Conservation (phyloP, 768 basidiomycete species). For the Porphyrellus cyaneotinctus region DNA sequence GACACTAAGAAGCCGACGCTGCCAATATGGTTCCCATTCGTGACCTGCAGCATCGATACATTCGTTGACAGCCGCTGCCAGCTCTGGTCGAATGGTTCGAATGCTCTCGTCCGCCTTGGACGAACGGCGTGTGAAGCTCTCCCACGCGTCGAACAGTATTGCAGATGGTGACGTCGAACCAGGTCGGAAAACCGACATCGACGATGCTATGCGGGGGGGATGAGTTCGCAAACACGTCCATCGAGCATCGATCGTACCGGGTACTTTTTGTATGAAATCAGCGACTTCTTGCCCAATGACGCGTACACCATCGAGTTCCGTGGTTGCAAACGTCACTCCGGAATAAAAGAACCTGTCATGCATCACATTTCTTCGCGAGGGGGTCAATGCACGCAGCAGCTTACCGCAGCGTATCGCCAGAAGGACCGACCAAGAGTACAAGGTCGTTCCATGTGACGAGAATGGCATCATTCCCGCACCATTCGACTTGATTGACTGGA, state of each 20-base stretch:
- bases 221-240: no score
- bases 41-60: conserved; percentile 92
- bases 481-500: conserved; percentile 68
- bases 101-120: conserved; percentile 94
- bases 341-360: conserved; percentile 70
- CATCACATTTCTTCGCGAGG: conserved; percentile 8
- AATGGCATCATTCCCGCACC: conserved; percentile 97
- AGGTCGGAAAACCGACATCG: conserved; percentile 82
- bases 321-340: conserved; percentile 71
- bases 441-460: conserved; percentile 77
- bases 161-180: conserved; percentile 91
- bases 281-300: conserved; percentile 73
- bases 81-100: conserved; percentile 79
- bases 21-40: conserved; percentile 91
- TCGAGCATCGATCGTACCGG: conserved; percentile 46
- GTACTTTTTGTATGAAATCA: conserved; percentile 93
- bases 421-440: conserved; percentile 87
- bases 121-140: conserved; percentile 76
- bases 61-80: conserved; percentile 82
- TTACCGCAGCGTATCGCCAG: conserved; percentile 80
- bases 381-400: conserved; percentile 24
- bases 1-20: conserved; percentile 80
- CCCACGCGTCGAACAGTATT: conserved; percentile 89
- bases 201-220: conserved; percentile 56
- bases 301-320: conserved; percentile 89